Evolutionary conservation across 2,329 filamentous ascomycete species (phyloP), one percentile per base, ranked within the genome.

Genomic region (Aureobasidium sp.): DNA sequence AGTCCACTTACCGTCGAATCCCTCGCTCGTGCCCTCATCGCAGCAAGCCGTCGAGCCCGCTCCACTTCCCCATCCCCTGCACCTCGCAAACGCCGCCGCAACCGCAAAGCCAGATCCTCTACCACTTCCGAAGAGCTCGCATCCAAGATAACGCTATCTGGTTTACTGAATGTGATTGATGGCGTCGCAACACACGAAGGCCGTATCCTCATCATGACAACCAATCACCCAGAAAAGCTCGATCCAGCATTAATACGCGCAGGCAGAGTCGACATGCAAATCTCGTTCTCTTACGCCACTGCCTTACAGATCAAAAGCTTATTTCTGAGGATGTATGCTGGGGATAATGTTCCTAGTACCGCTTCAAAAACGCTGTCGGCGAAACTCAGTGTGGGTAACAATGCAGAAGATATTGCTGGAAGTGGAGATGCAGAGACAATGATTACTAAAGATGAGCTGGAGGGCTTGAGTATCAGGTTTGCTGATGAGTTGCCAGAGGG

Each of bases 111-210:
- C 48, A 42, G 41, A 2, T 22, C 56, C 15, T 25, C 53, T 11
- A 11, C 39, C 55, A 48, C 70, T 68, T 29, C 61, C 42, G 63
- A 66, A 7, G 51, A 56, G 27, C 59, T 27, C 14, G 22, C 27
- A 27, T 56, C 34, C 15, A 74, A 81, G n/a, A 90, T 94, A 48
- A 89, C 88, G 0, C 80, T 94, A 2, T 90, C 88, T 0, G 89
- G 89, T 0, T 80, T 95, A 1, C 81, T 95, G 57, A 95, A 95
- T 73, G 87, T 88, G 63, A 90, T 95, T 44, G 90, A 95, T 69
- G 89, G 90, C 61, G 89, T 91, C 1, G 88, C 87, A 1, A 88
- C 86, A 3, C 88, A 90, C 68, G 89, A 93, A 75, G 89, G 89
- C 29, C 83, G 88, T 49, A 83, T 93, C 14, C 81, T 93, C 20